These are phyloP conservation scores for Exophiala viscosa DNA, from an alignment of 2,329 filamentous ascomycete species.

Conservation along the genomic window DNA sequence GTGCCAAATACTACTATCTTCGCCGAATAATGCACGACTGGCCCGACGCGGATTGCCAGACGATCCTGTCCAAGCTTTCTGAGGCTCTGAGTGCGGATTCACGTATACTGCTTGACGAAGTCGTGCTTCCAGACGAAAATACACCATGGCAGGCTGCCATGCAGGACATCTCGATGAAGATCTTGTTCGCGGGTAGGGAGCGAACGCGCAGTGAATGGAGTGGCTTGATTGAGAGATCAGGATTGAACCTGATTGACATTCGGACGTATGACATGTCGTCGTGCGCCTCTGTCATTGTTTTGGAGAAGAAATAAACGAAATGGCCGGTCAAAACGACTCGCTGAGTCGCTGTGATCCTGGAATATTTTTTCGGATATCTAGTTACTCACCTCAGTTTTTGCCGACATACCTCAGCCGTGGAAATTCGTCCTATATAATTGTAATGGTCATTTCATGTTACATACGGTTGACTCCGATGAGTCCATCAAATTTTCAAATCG, in stretches of 20 bases:
- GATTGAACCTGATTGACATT: slow-evolving; percentile 8
- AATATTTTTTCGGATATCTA: background rate
- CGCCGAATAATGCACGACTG: slow-evolving; percentile 33
- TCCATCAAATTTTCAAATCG: no score
- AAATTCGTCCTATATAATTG: no score
- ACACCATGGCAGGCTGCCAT: slow-evolving; percentile 33
- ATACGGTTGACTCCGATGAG: no score
- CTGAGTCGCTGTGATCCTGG: background rate
- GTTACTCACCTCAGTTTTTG: background rate
- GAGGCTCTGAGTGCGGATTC: slow-evolving; percentile 37
- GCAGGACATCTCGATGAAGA: slow-evolving; percentile 41
- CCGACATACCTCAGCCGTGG: background rate
- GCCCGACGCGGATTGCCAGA: slow-evolving; percentile 28
- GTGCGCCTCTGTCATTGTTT: slow-evolving; percentile 10
- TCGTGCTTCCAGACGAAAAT: slow-evolving; percentile 38
- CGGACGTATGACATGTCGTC: slow-evolving; percentile 5
- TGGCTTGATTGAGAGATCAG: slow-evolving; percentile 23
- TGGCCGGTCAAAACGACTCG: background rate
- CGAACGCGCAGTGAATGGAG: slow-evolving; percentile 37
- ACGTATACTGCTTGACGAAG: slow-evolving; percentile 44
- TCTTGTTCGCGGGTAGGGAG: slow-evolving; percentile 34
- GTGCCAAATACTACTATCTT: slow-evolving; percentile 32
- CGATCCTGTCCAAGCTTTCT: slow-evolving; percentile 35
- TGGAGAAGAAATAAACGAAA: slow-evolving; percentile 2
- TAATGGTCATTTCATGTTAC: no score